Evolutionary conservation across 345 rosid species (phyloP), one percentile per base, ranked within the genome.

Genomic region (Eucalyptus camaldulensis): DNA sequence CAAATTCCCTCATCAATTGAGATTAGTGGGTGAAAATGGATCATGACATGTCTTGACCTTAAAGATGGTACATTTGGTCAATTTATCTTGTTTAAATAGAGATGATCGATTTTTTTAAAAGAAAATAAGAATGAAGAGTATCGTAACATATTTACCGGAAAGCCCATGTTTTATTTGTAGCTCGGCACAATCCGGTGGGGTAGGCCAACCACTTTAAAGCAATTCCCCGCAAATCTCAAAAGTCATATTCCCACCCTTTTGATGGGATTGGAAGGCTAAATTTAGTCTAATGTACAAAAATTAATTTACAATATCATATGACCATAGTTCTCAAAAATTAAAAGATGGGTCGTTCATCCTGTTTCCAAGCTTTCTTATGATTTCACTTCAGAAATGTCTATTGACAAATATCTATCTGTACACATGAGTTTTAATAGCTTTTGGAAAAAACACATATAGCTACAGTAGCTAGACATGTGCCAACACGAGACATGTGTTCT

Each of bases 371-470:
- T 13, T 58, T 58, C 29, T 24, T 2, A 24, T 5, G 0, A 58
- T 58, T 58, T 58, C 12, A 58, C 29, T 58, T 24, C 10, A 9
- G 12, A 12, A 24, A 56, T 56, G 27, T 56, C 4, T 58, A 17
- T 51, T 1, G 13, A 60, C 67, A 60, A 7, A 27, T 27, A 11
- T 27, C 31, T 60, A 11, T 27, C 1, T 0, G 31, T 11, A 60
- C 31, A 11, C 6, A 60, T 2, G 6, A 60, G 31, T 60, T 60
- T 25, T 27, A 13, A 62, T 27, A 62, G 7, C 8, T 12, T 60
- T 5, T 5, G 6, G 0, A 10, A 58, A 58, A 7, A 22, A 3
- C 60, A 7, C 4, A 3, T 54, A 54, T 21, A 21, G 10, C 3
- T 21, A 22, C 4, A 6, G 60, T 8, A 54, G 10, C 25, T 54